Base-by-base conservation (phyloP, 2,329 filamentous ascomycete species). In the Aspergillus eucalypticola region DNA sequence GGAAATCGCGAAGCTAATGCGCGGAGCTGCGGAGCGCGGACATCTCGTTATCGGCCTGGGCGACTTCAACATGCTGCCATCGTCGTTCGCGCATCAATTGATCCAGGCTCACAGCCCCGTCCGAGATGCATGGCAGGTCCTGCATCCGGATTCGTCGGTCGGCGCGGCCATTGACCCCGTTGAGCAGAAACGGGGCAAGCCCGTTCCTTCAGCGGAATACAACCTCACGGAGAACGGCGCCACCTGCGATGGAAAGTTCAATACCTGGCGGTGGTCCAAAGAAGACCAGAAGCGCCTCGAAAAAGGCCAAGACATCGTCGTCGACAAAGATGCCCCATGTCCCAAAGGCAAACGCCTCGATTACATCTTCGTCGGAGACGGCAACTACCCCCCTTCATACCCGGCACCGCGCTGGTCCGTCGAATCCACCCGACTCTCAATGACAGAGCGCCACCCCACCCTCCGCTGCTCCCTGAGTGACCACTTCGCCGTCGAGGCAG, bases 31-130 rank as follows among this genome's bases (percentile, higher is more conserved):
- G 1, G 90, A 92, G 67, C 83, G 89, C 13, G 92, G 92, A 6
- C 90, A 94, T 73, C 82, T 98, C 29, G 92, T 93, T 54, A 81
- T 98, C 46, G 93, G 88, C 5, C 80, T 96, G 56, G 95, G 95
- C 25, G 95, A 98, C 79, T 97, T 98, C 80, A 98, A 98, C 78
- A 96, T 96, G 90, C 81, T 92, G n/a, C 95, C 95, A 0, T 78
- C 89, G 42, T 96, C 91, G 25, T 86, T 96, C 63, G 89, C 90
- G 32, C 91, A 98, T 78, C 86, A 88, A 56, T 83, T 98, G 65
- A 88, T 99, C 67, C 90, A 89, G 59, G 86, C 88, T 3, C 88
- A 92, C 71, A 87, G 89, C 8, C 88, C 89, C 13, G 88, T 96
- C 27, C 84, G 84, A 48, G 95, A 99, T 73, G 87, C 88, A 21